A percentile compares a stretch with the other conserved stretches of the same genome.
phyloP scores from a whole-genome alignment of 176 grass and related monocot species.

The bread wheat (Triticum aestivum) region IWGSC_CS_RefSeq_v2.1 NC_057804.1:479810111-479810610 shows the following conservation, averaged over 20 bases:
- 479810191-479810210: too few relatives aligned
- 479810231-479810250: not conserved
- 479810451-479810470: not conserved
- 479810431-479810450: not conserved
- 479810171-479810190: not conserved
- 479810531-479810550: not conserved
- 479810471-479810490: not conserved
- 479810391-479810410: slow-evolving; percentile 10
- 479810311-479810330: not conserved
- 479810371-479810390: not conserved
- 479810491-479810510: not conserved
- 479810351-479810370: slow-evolving; percentile 24
- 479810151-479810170: not conserved
- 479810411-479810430: slow-evolving; percentile 8
- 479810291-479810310: not conserved
- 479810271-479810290: not conserved
- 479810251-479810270: not conserved
- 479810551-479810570: slow-evolving; percentile 16
- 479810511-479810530: not conserved
- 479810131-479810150: not conserved
- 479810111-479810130: too few relatives aligned
- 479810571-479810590: not conserved
- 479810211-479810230: not conserved
- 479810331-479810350: slow-evolving; percentile 14
- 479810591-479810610: not conserved